Conservation (phyloP, 768 basidiomycete species). For the Pleurotus tuber-regium region DNA sequence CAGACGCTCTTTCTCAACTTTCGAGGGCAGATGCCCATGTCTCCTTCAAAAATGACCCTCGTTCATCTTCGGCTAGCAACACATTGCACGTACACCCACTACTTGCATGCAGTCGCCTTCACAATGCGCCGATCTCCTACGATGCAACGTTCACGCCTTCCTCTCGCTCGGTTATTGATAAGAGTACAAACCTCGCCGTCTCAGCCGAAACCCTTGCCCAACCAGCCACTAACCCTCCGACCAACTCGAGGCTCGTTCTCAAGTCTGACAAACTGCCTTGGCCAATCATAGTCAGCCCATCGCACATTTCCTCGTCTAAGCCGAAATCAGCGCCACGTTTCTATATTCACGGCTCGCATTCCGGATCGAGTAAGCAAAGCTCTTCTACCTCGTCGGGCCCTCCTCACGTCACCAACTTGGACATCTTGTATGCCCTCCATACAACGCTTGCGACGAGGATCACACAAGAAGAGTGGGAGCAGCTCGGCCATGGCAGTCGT, state of each 20-base stretch:
- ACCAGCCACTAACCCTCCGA: slow-evolving; percentile 61
- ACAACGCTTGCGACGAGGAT: slow-evolving; percentile 52
- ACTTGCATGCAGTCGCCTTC: slow-evolving; percentile 52
- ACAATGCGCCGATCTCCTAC: slow-evolving; percentile 61
- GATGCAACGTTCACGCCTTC: slow-evolving; percentile 58
- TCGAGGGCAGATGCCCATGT: slow-evolving; percentile 27
- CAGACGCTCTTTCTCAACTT: slow-evolving; percentile 7
- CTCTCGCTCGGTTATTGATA: slow-evolving; percentile 54
- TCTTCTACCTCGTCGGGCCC: slow-evolving; percentile 16
- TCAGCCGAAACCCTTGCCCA: slow-evolving; percentile 55
- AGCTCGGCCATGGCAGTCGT: slow-evolving; percentile 51
- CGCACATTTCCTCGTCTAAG: slow-evolving; percentile 20
- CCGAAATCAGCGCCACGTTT: slow-evolving; percentile 18
- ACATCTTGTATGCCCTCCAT: slow-evolving; percentile 61
- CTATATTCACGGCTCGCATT: slow-evolving; percentile 21
- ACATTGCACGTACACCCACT: slow-evolving; percentile 62
- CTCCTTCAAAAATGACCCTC: slow-evolving; percentile 21
- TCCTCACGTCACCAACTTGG: slow-evolving; percentile 53
- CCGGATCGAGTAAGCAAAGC: slow-evolving; percentile 13
- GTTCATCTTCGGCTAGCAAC: slow-evolving; percentile 30
- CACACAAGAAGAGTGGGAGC: slow-evolving; percentile 64
- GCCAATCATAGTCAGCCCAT: slow-evolving; percentile 49
- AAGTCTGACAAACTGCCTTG: slow-evolving; percentile 60
- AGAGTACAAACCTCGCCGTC: slow-evolving; percentile 49
- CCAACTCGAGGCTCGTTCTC: slow-evolving; percentile 42